Percentiles rank a stretch among this genome's conserved stretches.
phyloP scores from a whole-genome alignment of 306 rosid genomes.

The Hippophae rhamnoides region DNA sequence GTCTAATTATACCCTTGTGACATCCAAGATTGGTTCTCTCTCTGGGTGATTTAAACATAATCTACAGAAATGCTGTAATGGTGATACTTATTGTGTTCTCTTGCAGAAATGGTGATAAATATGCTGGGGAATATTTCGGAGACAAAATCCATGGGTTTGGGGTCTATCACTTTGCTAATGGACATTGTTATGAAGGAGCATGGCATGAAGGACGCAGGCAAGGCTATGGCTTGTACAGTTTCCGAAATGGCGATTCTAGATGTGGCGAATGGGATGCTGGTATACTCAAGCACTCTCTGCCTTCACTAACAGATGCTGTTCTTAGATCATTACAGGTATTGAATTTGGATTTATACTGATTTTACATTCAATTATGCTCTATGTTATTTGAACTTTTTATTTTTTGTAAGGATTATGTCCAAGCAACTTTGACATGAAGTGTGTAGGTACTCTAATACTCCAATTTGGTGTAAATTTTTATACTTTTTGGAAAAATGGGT shows the following conservation, averaged over 20 bases:
- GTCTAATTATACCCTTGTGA: too few species aligned
- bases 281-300: conserved; percentile 58
- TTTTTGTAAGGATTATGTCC: too few species aligned
- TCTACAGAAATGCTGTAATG: too few species aligned
- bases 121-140: conserved; percentile 97
- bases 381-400: neutral
- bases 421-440: too few species aligned
- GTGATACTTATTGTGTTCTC: neutral
- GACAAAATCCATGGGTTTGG: conserved; percentile 98
- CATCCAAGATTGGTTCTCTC: too few species aligned
- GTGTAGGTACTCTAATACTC: too few species aligned
- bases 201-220: conserved; percentile 97
- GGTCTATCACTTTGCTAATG: conserved; percentile 80
- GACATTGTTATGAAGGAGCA: conserved; percentile 91
- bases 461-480: too few species aligned
- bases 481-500: too few species aligned
- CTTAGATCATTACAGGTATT: conserved; percentile 75
- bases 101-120: conserved; percentile 90
- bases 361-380: neutral
- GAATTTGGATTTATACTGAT: too few species aligned
- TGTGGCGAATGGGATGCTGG: conserved; percentile 94
- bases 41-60: too few species aligned
- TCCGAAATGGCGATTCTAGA: conserved; percentile 59
- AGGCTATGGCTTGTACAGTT: conserved; percentile 69
- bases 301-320: conserved; percentile 42